Base-by-base conservation (phyloP, 805 yeast genomes). In the Saturnispora gosingensis region DNA sequence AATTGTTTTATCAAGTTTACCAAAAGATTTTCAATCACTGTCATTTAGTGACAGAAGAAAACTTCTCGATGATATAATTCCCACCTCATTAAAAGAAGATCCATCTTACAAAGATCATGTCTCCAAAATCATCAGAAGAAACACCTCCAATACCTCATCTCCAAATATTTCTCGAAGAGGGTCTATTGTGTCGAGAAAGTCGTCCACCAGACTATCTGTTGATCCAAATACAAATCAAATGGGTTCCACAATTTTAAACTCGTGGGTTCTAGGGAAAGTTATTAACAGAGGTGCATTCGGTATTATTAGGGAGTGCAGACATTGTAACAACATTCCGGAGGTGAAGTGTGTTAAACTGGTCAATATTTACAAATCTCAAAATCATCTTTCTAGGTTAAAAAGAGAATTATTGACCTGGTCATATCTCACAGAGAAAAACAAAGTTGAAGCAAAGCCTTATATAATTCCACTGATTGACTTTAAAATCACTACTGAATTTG, bases 241-340 rank as follows among this genome's bases (percentile, higher is more conserved):
- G 54, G 96, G 95, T 0, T 82, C 85, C 13, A 64, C 75, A 24
- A 78, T 88, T 1, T 57, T 83, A 69, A 81, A 78, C 15, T 53
- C 52, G 4, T 72, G 75, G 69, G 64, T 62, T 30, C 63, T 89
- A 30, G 96, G 95, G 1, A 81, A 80, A 58, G 76, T 83, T 10
- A 82, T 88, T 55, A 96, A 96, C 1, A 80, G 78, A 62, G 97
- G 97, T 13, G 95, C 96, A 0, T 90, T 93, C 85, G 95, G 96
- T 10, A 76, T 83, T 28, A 83, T 89, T 10, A 71, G 95, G 22
- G 61, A 61, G 13, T 60, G 65, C 42, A 50, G 51, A 13, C 49
- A 55, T 51, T 54, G 56, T 16, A 48, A 56, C 10, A 52, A 58
- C 34, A 20, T 49, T 0, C 36, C 50, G 16, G 59, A 59, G 5